phyloP scores from a whole-genome alignment of 108 stramenopile species.

The Skeletonema tropicum region DNA sequence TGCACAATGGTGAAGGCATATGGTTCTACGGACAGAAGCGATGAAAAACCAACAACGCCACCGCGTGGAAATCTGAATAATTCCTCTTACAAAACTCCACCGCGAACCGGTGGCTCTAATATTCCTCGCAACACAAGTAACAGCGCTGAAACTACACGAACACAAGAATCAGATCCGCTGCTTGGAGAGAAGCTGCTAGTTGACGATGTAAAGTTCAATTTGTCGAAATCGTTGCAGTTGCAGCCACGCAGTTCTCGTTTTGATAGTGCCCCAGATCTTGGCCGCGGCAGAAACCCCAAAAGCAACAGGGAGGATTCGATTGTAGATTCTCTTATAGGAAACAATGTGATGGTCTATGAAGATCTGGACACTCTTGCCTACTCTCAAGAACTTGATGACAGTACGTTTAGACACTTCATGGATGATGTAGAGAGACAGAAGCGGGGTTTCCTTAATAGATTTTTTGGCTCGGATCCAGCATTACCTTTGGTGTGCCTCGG shows the following conservation, averaged over 20 bases:
- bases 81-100: background rate
- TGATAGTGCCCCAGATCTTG: slow-evolving; percentile 1
- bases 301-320: background rate
- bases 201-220: background rate
- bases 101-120: background rate
- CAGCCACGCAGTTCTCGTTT: background rate
- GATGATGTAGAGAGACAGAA: background rate
- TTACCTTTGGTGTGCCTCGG: slow-evolving; percentile 30
- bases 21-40: background rate
- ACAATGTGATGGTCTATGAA: background rate
- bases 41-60: background rate
- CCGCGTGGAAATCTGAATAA: background rate
- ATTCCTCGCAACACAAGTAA: slow-evolving; percentile 1
- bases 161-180: slow-evolving; percentile 1
- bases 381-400: slow-evolving; percentile 1
- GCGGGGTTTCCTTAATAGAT: background rate
- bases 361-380: background rate
- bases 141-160: background rate
- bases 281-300: background rate
- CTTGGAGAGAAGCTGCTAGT: background rate
- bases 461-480: slow-evolving; percentile 1
- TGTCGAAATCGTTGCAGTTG: background rate
- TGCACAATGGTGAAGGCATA: background rate
- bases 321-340: background rate
- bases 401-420: background rate